Evolutionary conservation across 345 rosid genomes (phyloP).

Genomic region (Eucalyptus coolabah): DNA sequence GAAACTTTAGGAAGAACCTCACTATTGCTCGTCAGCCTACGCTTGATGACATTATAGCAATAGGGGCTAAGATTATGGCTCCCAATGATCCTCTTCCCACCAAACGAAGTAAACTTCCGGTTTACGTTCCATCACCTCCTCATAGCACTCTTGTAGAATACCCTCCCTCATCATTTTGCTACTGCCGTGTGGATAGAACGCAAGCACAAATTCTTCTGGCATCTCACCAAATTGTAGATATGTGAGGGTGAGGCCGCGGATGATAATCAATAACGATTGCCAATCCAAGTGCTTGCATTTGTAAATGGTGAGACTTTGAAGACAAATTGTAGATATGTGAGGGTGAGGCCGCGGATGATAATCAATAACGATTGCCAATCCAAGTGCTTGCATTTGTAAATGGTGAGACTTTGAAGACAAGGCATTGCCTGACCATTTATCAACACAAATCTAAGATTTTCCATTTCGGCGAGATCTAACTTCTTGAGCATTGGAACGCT

Average conservation of each 20-base stretch:
- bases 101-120: background rate
- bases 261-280: background rate
- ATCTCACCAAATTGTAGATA: background rate
- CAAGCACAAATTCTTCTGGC: background rate
- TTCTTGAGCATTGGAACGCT: background rate
- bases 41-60: background rate
- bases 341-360: background rate
- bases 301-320: accelerated
- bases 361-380: background rate
- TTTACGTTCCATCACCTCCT: background rate
- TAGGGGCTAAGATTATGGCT: background rate
- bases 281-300: background rate
- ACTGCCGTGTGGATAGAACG: accelerated
- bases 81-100: background rate
- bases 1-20: background rate
- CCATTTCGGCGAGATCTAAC: background rate
- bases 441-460: background rate
- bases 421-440: background rate
- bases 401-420: background rate
- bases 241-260: background rate
- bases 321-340: accelerated
- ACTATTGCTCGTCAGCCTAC: background rate
- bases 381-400: background rate
- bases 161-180: background rate
- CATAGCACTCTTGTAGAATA: background rate